Evolutionary conservation across 2,329 filamentous ascomycete genomes (phyloP).

Genomic region (Albifimbria verrucaria): DNA sequence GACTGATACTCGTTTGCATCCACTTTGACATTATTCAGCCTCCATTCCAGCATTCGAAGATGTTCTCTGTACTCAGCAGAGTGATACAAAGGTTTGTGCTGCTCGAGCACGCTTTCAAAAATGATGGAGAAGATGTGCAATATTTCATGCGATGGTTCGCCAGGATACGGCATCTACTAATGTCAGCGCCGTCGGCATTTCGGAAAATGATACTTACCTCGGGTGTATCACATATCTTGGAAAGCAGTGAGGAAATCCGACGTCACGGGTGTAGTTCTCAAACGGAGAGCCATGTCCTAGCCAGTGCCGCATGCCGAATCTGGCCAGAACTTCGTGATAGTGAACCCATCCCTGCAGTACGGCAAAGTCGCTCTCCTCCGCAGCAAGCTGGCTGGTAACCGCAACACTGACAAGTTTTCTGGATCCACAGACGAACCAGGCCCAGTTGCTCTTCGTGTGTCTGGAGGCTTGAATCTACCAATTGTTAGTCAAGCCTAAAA

Average conservation of each 20-base stretch:
- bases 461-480: not conserved
- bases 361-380: not conserved
- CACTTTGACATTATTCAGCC: not conserved
- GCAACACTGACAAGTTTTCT: not conserved
- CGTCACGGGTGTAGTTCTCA: not conserved
- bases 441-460: not conserved
- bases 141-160: not conserved
- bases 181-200: not conserved
- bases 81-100: not conserved
- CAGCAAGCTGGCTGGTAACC: not conserved
- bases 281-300: not conserved
- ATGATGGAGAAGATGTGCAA: not conserved
- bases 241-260: not conserved
- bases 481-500: not conserved
- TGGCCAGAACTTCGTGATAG: slow-evolving; percentile 4
- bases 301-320: slow-evolving; percentile 4
- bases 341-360: slow-evolving; percentile 5
- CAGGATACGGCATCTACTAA: not conserved
- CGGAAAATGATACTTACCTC: not conserved
- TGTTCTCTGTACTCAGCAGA: not conserved
- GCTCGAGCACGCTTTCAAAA: not conserved
- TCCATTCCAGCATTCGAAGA: not conserved
- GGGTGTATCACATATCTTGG: not conserved
- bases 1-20: not conserved
- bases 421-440: not conserved